Base-by-base conservation (phyloP, 371 early-diverging fungal genomes). In the Mortierella sp. region DNA sequence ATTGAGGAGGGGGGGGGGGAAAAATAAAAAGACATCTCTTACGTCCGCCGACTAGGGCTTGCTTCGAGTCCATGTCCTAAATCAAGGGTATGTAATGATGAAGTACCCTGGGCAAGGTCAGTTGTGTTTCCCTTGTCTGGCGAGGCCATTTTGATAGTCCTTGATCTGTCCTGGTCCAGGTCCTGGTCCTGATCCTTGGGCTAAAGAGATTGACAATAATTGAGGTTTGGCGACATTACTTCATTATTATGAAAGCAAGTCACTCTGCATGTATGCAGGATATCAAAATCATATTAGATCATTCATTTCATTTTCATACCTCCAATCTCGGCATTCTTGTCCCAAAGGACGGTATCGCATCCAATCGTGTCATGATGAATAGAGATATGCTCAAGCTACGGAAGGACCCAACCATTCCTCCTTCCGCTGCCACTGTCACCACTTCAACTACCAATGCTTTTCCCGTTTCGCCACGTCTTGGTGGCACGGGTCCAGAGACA, bases 361-460 rank as follows among this genome's bases (percentile, higher is more conserved):
- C 21, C 21, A 3, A 8, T 59, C 15, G 55, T 32, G 48, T 33
- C 24, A 69, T 48, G 60, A 80, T 74, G 80, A 80, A 74, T 69
- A 74, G 80, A 55, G 80, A 74, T 57, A 80, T 74, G 80, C 68
- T 64, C 19, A 80, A 74, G 72, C 65, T 80, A 28, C 60, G 80
- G 50, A 80, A 74, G 69, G 80, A 80, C 71, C 80, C 74, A 1
- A 70, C 68, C 55, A 80, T 74, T 57, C 75, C 74, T 22, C 69
- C 66, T 47, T 78, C 69, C n/a, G 72, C 74, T 28, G 78, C 70
- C 21, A 80, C 74, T 15, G 71, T 74, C 58, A 74, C 68, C 21
- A 64, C 75, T 24, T 69, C 70, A 10, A 78, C 65, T n/a, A 63
- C 74, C 28, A 77, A 47, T 32, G 79, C 70, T 19, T 69, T 73